phyloP scores from a whole-genome alignment of 164 flowering plant genomes.

The Tetracentron sinense region DNA sequence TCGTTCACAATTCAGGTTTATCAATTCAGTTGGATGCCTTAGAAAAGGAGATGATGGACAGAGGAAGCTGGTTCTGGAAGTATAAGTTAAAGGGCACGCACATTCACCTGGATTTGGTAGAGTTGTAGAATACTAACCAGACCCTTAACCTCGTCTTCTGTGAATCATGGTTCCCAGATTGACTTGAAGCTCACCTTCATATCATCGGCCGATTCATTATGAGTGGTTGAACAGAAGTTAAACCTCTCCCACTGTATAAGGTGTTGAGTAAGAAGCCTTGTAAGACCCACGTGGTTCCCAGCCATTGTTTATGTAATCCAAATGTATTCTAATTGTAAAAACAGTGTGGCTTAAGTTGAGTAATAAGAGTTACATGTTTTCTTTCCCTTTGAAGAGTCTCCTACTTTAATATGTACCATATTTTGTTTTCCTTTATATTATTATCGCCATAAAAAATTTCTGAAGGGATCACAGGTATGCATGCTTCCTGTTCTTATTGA shows the following conservation, averaged over 20 bases:
- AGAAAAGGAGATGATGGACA: conserved; percentile 44
- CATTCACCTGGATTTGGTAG: conserved; percentile 63
- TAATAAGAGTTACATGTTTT: conserved; percentile 4
- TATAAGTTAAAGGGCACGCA: conserved; percentile 55
- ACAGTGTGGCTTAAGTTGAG: not conserved
- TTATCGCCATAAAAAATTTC: not conserved
- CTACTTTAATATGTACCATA: not conserved
- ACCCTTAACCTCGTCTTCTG: conserved; percentile 17
- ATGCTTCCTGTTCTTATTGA: no score
- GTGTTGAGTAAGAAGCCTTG: not conserved
- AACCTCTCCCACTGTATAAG: conserved; percentile 26
- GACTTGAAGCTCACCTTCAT: conserved; percentile 14
- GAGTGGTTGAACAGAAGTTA: conserved; percentile 66
- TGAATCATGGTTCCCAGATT: conserved; percentile 56
- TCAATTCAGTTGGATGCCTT: conserved; percentile 45
- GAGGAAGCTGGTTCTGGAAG: conserved; percentile 92
- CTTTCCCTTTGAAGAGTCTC: not conserved
- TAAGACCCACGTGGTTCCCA: not conserved
- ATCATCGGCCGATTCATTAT: not conserved
- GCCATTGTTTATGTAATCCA: not conserved
- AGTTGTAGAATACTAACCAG: conserved; percentile 29
- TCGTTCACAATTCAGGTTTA: conserved; percentile 46
- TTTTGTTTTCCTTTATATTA: not conserved
- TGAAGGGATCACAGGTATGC: no score
- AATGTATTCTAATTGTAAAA: not conserved